Evolutionary conservation across 345 rosid genomes (phyloP).

Genomic region (Eutrema heterophyllum): DNA sequence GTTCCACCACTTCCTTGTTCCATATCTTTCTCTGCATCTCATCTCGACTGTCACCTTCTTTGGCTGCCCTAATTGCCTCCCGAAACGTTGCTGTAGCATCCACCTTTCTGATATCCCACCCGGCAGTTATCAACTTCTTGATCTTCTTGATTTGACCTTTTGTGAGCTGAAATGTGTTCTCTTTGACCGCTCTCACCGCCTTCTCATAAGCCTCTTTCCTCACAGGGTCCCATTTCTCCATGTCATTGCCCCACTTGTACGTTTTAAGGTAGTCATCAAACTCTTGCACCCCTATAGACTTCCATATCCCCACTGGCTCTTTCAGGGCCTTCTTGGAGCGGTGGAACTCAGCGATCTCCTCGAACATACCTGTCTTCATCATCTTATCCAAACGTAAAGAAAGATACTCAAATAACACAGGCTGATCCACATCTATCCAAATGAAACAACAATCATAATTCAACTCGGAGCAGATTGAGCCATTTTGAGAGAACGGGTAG

Average conservation of each 20-base stretch:
- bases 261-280: slow-evolving; percentile 37
- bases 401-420: slow-evolving; percentile 39
- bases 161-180: slow-evolving; percentile 45
- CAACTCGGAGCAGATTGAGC: not conserved
- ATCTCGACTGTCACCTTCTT: not conserved
- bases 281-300: slow-evolving; percentile 68
- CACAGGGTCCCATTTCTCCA: not conserved
- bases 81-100: slow-evolving; percentile 54
- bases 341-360: slow-evolving; percentile 49
- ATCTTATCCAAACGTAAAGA: slow-evolving; percentile 54
- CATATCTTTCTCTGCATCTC: slow-evolving; percentile 10
- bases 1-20: slow-evolving; percentile 9
- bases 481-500: slow-evolving; percentile 25
- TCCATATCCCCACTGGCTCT: slow-evolving; percentile 40
- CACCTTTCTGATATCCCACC: slow-evolving; percentile 56
- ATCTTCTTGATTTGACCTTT: slow-evolving; percentile 58
- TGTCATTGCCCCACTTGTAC: slow-evolving; percentile 24
- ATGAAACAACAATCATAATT: slow-evolving; percentile 28
- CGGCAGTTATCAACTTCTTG: slow-evolving; percentile 35
- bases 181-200: slow-evolving; percentile 50
- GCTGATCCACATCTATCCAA: slow-evolving; percentile 59
- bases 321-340: slow-evolving; percentile 31
- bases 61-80: not conserved
- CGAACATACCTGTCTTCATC: slow-evolving; percentile 54
- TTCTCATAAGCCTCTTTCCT: slow-evolving; percentile 27